A percentile compares a stretch with the other conserved stretches of the same genome.
Conservation (phyloP, 139 green algal genomes). For the Eudorina sp. region DNA sequence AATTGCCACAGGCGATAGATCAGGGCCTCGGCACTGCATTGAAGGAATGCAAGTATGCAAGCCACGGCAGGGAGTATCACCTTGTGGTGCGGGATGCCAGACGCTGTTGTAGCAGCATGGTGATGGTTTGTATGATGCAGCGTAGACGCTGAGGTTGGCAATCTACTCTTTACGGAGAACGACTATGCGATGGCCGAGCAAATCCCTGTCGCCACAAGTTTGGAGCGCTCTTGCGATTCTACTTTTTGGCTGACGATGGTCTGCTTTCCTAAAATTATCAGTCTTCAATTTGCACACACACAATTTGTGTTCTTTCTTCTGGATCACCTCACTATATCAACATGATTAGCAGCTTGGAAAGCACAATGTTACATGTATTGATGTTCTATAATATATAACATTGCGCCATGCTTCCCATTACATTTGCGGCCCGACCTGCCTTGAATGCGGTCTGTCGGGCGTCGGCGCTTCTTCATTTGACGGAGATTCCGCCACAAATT, state of each 20-base stretch:
- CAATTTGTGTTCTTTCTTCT: too few species aligned
- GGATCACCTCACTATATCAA: too few species aligned
- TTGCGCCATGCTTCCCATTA: neutral
- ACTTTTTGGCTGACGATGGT: too few species aligned
- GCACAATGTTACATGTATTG: too few species aligned
- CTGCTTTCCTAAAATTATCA: too few species aligned
- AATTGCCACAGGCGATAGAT: too few species aligned
- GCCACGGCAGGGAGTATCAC: neutral
- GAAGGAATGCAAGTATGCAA: neutral
- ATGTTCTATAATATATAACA: neutral
- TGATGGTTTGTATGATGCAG: neutral
- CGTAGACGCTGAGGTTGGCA: neutral
- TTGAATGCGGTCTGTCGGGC: neutral
- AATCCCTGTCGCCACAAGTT: neutral
- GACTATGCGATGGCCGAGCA: neutral
- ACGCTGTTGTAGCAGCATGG: constrained; percentile 8
- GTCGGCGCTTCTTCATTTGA: neutral
- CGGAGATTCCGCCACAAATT: neutral
- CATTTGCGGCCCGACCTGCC: neutral
- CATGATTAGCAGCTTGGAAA: too few species aligned
- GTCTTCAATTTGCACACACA: too few species aligned
- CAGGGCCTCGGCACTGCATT: too few species aligned
- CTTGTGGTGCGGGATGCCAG: neutral
- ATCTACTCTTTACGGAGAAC: too few species aligned
- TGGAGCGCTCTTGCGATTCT: too few species aligned